phyloP scores from a whole-genome alignment of 2,329 filamentous ascomycete genomes.

The Erysiphe pulchra region DNA sequence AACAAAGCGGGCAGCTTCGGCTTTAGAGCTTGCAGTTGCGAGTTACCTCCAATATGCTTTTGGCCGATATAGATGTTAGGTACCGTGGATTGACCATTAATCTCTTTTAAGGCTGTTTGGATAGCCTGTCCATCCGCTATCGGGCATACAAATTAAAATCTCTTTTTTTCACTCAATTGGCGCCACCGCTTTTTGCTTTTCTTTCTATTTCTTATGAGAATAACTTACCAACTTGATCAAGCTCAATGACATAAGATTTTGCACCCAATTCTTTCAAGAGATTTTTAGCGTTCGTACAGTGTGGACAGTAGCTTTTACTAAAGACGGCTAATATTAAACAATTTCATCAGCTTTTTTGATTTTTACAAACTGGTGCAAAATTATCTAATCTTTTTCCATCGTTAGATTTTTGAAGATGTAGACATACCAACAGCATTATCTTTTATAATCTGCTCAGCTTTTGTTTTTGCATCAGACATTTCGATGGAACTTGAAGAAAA shows the following conservation, averaged over 20 bases:
- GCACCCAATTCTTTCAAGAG: constrained; percentile 44
- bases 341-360: neutral
- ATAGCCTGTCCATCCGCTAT: constrained; percentile 60
- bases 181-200: neutral
- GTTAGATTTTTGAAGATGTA: neutral
- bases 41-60: constrained; percentile 92
- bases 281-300: constrained; percentile 60
- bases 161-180: neutral
- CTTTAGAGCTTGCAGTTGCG: constrained; percentile 44
- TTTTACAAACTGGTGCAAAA: neutral
- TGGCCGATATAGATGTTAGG: constrained; percentile 86
- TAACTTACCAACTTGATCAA: constrained; percentile 57
- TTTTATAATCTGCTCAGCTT: constrained; percentile 68
- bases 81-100: constrained; percentile 67
- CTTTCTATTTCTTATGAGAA: neutral
- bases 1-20: constrained; percentile 41
- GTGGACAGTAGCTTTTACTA: constrained; percentile 90
- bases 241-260: constrained; percentile 51
- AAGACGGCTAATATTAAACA: constrained; percentile 45
- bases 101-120: constrained; percentile 57
- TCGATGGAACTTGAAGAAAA: constrained; percentile 9
- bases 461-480: constrained; percentile 64
- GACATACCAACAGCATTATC: constrained; percentile 59
- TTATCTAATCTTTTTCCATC: neutral
- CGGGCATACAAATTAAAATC: neutral